phyloP scores from a whole-genome alignment of 1,284 basidiomycete species.

The Cutaneotrichosporon daszewskae region DNA sequence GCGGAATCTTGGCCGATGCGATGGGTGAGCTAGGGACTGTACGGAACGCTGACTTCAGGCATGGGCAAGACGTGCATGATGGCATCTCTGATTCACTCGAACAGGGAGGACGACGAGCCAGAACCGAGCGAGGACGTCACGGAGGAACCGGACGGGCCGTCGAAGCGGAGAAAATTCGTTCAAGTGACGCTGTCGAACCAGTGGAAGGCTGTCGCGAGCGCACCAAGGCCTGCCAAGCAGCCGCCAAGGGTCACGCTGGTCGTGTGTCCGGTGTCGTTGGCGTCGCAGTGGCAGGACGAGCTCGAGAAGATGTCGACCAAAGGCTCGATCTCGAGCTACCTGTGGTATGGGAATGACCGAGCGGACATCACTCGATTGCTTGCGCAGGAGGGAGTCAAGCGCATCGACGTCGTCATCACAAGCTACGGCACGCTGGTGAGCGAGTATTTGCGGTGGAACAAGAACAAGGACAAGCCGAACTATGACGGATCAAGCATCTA shows the following conservation, averaged over 20 bases:
- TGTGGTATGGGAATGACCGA: conserved; percentile 85
- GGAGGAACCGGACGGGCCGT: conserved; percentile 23
- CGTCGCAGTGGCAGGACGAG: conserved; percentile 88
- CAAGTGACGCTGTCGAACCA: conserved; percentile 46
- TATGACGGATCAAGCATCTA: conserved; percentile 54
- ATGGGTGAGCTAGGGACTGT: conserved; percentile 33
- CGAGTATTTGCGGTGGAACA: conserved; percentile 63
- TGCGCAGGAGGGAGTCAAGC: conserved; percentile 52
- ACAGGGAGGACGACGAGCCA: conserved; percentile 49
- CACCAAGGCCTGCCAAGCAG: conserved; percentile 19
- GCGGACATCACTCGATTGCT: conserved; percentile 63
- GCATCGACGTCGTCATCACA: conserved; percentile 76
- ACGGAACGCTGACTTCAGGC: conserved; percentile 53
- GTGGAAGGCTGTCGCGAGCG: conserved; percentile 37
- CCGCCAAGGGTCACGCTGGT: conserved; percentile 68
- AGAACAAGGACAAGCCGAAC: conserved; percentile 53
- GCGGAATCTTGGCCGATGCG: conserved; percentile 51
- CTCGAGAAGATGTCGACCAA: conserved; percentile 61
- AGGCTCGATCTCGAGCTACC: conserved; percentile 57
- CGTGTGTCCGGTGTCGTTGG: conserved; percentile 84
- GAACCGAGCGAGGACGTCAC: conserved; percentile 3
- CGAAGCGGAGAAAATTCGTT: conserved; percentile 43
- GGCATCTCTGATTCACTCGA: conserved; percentile 81
- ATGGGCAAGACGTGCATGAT: conserved; percentile 95
- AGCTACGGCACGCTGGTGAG: conserved; percentile 83